Evolutionary conservation across 371 early-diverging fungal genomes (phyloP).

Genomic region (Mucor plumbeus): DNA sequence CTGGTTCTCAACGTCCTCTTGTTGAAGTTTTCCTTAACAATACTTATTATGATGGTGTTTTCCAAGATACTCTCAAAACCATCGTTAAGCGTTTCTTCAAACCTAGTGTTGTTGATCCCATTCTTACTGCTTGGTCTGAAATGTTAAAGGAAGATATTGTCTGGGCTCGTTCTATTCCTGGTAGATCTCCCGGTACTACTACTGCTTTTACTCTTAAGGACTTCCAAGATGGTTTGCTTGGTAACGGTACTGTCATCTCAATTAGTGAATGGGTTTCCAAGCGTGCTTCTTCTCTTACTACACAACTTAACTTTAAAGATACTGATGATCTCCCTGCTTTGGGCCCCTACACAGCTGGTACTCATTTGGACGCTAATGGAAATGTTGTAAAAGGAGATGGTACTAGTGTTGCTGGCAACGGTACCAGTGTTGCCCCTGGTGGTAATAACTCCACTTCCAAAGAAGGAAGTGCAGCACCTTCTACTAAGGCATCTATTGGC

Average conservation of each 20-base stretch:
- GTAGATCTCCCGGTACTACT: constrained; percentile 50
- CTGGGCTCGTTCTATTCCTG: constrained; percentile 51
- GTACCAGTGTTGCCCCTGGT: background rate
- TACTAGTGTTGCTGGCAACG: constrained; percentile 3
- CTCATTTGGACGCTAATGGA: constrained; percentile 34
- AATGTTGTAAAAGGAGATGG: constrained; percentile 25
- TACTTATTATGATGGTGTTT: constrained; percentile 47
- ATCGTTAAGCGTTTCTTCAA: constrained; percentile 60
- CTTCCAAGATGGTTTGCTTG: constrained; percentile 46
- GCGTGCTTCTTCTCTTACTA: constrained; percentile 37
- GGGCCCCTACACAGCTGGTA: constrained; percentile 38
- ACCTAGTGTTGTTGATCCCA: constrained; percentile 50
- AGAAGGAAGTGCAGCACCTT: constrained; percentile 4
- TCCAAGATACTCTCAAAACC: constrained; percentile 57
- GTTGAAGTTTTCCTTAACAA: constrained; percentile 47
- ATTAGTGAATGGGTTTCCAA: constrained; percentile 42
- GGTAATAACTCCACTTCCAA: constrained; percentile 6
- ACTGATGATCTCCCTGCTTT: constrained; percentile 47
- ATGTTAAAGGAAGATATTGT: constrained; percentile 60
- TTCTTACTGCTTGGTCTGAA: constrained; percentile 52
- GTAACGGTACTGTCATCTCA: constrained; percentile 26
- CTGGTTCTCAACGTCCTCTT: constrained; percentile 41
- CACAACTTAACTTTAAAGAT: constrained; percentile 41
- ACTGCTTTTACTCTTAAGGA: constrained; percentile 44
- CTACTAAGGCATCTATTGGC: constrained; percentile 12